These are phyloP conservation scores for Physcomitrellopsis africana DNA, from an alignment of 225 moss, liverwort and hornwort species.

Conservation along the genomic window DNA sequence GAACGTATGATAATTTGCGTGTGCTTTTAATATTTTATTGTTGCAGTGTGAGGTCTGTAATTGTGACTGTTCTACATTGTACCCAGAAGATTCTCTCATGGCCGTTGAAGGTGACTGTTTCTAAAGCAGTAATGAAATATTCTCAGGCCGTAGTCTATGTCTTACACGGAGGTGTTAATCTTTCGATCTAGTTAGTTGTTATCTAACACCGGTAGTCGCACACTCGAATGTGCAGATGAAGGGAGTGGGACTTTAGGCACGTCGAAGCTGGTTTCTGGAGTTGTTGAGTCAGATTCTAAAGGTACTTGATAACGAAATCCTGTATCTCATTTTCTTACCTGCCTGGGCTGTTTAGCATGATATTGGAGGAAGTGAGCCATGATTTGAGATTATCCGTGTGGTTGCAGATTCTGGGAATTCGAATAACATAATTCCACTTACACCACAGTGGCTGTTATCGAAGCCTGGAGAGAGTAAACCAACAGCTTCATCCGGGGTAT, in stretches of 20 bases:
- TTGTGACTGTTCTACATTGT: background rate
- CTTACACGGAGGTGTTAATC: background rate
- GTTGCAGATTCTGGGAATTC: slow-evolving; percentile 72
- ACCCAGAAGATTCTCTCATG: background rate
- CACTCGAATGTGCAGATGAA: slow-evolving; percentile 68
- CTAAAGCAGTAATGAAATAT: background rate
- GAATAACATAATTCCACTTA: slow-evolving; percentile 84
- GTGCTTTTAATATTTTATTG: no score
- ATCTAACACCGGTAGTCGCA: slow-evolving; percentile 17
- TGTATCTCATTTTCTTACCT: slow-evolving; percentile 4
- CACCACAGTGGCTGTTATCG: slow-evolving; percentile 95
- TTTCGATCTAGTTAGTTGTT: background rate
- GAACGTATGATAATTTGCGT: no score
- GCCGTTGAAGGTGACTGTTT: background rate
- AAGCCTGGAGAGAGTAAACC: slow-evolving; percentile 90
- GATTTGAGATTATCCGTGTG: slow-evolving; percentile 5
- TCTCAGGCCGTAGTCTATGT: background rate
- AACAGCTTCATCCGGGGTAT: slow-evolving; percentile 65
- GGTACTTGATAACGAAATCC: slow-evolving; percentile 41
- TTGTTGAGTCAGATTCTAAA: slow-evolving; percentile 78
- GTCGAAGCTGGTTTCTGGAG: slow-evolving; percentile 70
- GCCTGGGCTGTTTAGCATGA: background rate
- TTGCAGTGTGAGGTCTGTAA: background rate
- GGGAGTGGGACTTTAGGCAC: slow-evolving; percentile 63
- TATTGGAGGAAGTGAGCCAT: no score